Conservation (phyloP, 2,329 filamentous ascomycete species). For the Sarocladiaceae sp. region DNA sequence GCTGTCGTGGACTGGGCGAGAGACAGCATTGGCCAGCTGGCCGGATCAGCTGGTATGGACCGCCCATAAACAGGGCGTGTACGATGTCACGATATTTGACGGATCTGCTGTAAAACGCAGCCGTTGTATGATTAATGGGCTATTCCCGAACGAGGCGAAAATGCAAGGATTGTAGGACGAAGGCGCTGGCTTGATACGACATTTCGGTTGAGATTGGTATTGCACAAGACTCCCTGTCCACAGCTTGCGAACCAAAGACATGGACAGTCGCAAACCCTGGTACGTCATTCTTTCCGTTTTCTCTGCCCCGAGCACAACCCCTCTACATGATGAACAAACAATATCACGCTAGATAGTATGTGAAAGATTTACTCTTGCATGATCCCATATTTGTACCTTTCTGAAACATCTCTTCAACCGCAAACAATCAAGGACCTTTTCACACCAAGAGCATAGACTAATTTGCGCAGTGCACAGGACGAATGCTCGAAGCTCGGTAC, state of each 20-base stretch:
- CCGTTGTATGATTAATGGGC: background rate
- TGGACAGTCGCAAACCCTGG: background rate
- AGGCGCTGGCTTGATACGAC: too few species aligned
- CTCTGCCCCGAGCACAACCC: background rate
- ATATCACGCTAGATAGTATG: conserved; percentile 44
- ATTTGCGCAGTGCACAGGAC: too few species aligned
- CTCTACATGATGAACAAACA: conserved; percentile 33
- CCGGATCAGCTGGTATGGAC: conserved; percentile 22
- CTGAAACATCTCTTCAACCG: conserved; percentile 18
- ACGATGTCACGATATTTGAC: background rate
- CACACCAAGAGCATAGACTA: too few species aligned
- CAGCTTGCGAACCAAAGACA: background rate
- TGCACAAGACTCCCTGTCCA: background rate
- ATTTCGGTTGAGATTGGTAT: too few species aligned
- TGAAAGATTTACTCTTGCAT: conserved; percentile 33
- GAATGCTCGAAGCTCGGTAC: too few species aligned
- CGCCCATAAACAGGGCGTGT: conserved; percentile 16
- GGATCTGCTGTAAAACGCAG: background rate
- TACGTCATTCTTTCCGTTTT: conserved; percentile 6
- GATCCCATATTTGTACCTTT: conserved; percentile 28
- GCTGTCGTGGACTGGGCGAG: conserved; percentile 57
- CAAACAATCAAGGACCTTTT: too few species aligned
- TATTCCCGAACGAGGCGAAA: background rate
- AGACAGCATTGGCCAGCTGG: conserved; percentile 45
- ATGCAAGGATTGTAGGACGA: too few species aligned